These are phyloP conservation scores for Populus hybrid DNA, from an alignment of 441 rosid species.

Conservation along the genomic window DNA sequence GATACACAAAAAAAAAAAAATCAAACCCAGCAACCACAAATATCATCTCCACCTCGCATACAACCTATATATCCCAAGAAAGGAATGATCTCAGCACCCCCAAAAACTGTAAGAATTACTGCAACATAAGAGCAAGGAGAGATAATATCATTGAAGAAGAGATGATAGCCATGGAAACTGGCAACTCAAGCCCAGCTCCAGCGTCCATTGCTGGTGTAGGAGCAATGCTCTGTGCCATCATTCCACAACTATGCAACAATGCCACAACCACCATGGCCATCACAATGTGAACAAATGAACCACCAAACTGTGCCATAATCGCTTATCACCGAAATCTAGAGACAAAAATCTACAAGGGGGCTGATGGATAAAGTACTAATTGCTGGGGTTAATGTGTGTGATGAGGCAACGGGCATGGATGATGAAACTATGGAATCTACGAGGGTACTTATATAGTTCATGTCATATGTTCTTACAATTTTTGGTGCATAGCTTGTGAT, in stretches of 20 bases:
- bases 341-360: not conserved
- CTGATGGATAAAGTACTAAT: not conserved
- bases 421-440: not conserved
- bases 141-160: constrained; percentile 27
- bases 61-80: not conserved
- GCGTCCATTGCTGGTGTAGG: constrained; percentile 41
- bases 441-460: not conserved
- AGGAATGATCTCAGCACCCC: not conserved
- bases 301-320: constrained; percentile 21
- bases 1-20: not conserved
- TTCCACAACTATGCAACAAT: constrained; percentile 11
- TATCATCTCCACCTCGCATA: not conserved
- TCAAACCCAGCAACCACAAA: constrained; percentile 3
- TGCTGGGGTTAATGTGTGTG: not conserved
- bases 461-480: not conserved
- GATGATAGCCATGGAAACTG: constrained; percentile 15
- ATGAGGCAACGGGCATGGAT: not conserved
- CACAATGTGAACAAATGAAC: constrained; percentile 11
- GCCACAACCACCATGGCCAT: constrained; percentile 6
- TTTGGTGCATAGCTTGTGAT: not conserved
- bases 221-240: constrained; percentile 31
- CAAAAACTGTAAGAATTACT: not conserved
- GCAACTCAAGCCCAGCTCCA: constrained; percentile 28
- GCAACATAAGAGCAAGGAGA: constrained; percentile 22
- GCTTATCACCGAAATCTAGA: not conserved